Conservation (phyloP, 2,329 filamentous ascomycete species). For the Trematosphaeria pertusa region DNA sequence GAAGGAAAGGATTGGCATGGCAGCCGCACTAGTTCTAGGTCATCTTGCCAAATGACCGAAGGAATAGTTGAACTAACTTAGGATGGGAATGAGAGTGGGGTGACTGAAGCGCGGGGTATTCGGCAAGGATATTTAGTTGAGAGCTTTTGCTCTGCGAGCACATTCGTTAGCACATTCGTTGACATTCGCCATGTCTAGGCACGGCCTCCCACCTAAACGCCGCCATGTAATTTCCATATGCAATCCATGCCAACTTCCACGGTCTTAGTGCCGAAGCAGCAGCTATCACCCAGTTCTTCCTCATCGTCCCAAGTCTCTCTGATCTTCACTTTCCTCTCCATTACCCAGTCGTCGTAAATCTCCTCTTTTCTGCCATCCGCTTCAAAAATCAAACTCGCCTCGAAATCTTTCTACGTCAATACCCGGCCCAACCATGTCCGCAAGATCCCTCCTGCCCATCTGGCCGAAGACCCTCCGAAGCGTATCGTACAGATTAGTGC, state of each 20-base stretch:
- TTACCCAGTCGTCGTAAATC: slow-evolving; percentile 25
- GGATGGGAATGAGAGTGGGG: no score
- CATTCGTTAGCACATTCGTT: no score
- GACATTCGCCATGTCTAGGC: no score
- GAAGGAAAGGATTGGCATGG: no score
- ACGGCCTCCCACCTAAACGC: slow-evolving; percentile 28
- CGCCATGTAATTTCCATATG: slow-evolving; percentile 38
- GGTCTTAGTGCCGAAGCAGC: slow-evolving; percentile 40
- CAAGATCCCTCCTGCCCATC: slow-evolving; percentile 89
- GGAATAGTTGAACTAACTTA: no score
- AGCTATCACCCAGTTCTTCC: slow-evolving; percentile 35
- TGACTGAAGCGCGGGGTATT: no score
- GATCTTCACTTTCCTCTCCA: slow-evolving; percentile 22
- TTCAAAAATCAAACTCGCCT: slow-evolving; percentile 84
- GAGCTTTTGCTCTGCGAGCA: no score
- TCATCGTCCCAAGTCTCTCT: slow-evolving; percentile 11
- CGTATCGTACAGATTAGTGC: slow-evolving; percentile 96
- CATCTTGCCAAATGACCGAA: no score
- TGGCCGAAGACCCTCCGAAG: slow-evolving; percentile 92
- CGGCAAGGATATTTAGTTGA: no score
- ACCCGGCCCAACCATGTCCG: slow-evolving; percentile 84
- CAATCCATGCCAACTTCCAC: slow-evolving; percentile 29
- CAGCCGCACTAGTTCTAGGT: no score
- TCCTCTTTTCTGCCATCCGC: not conserved
- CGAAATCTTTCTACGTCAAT: slow-evolving; percentile 92